phyloP scores from a whole-genome alignment of 306 rosid genomes.

The Ceratonia siliqua region DNA sequence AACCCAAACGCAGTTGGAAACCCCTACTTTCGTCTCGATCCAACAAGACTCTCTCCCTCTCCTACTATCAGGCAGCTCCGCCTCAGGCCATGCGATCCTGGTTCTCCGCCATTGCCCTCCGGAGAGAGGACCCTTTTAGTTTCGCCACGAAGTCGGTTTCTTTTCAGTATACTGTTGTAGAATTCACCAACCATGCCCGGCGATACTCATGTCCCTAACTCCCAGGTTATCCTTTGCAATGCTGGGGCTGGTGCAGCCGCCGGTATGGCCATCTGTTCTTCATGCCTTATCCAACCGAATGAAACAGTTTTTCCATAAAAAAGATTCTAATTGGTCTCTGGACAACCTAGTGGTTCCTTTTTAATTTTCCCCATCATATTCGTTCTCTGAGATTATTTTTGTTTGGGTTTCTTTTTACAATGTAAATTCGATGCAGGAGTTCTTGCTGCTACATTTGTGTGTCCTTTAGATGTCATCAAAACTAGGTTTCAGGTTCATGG shows the following conservation, averaged over 20 bases:
- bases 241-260: constrained; percentile 82
- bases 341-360: not conserved
- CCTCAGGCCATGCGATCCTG: constrained; percentile 64
- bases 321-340: not conserved
- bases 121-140: constrained; percentile 51
- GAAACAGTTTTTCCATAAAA: not conserved
- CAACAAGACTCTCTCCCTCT: constrained; percentile 1
- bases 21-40: constrained; percentile 19
- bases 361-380: not conserved
- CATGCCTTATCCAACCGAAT: not conserved
- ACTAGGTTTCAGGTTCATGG: constrained; percentile 80
- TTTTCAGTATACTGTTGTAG: constrained; percentile 20
- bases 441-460: constrained; percentile 72
- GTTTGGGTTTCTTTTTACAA: not conserved
- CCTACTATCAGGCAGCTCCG: constrained; percentile 27
- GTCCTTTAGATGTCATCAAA: constrained; percentile 79
- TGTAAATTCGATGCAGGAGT: constrained; percentile 54
- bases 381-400: too few species aligned
- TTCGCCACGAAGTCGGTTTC: constrained; percentile 16
- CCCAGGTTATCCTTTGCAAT: constrained; percentile 59
- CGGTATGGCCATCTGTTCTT: constrained; percentile 36
- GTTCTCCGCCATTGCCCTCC: constrained; percentile 55
- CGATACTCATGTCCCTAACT: constrained; percentile 48
- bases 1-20: not conserved
- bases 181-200: constrained; percentile 38